Conservation (phyloP, 148 eudicot genomes). For the Vaccinium vitisidaea region DNA sequence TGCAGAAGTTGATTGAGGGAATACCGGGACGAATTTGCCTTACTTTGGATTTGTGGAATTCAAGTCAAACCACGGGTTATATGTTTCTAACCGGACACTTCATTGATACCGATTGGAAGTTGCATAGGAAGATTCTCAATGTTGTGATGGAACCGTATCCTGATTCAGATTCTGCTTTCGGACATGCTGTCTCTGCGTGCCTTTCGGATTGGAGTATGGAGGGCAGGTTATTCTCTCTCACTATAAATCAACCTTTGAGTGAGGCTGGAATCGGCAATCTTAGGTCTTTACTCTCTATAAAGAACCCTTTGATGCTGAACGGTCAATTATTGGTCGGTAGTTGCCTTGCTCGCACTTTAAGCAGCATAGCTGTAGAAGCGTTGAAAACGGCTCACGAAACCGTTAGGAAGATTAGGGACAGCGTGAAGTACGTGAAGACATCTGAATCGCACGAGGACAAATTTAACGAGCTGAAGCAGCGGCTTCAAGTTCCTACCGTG, state of each 20-base stretch:
- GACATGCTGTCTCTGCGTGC: slow-evolving; percentile 81
- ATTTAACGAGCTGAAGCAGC: slow-evolving; percentile 69
- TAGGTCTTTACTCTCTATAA: slow-evolving; percentile 67
- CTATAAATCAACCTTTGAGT: slow-evolving; percentile 52
- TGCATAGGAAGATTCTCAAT: slow-evolving; percentile 69
- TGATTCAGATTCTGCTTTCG: slow-evolving; percentile 68
- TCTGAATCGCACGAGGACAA: slow-evolving; percentile 74
- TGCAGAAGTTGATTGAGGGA: slow-evolving; percentile 53
- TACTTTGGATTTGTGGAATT: slow-evolving; percentile 64
- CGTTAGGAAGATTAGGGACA: slow-evolving; percentile 65
- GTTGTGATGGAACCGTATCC: slow-evolving; percentile 87
- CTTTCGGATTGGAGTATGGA: slow-evolving; percentile 80
- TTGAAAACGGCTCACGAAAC: slow-evolving; percentile 43
- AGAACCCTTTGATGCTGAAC: slow-evolving; percentile 56
- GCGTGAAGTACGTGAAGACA: slow-evolving; percentile 81
- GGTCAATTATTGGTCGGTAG: slow-evolving; percentile 69
- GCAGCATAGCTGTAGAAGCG: slow-evolving; percentile 65
- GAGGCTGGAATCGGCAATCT: slow-evolving; percentile 55
- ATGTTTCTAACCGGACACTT: slow-evolving; percentile 65
- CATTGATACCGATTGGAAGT: slow-evolving; percentile 70
- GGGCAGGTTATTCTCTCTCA: slow-evolving; percentile 57
- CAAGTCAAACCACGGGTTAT: slow-evolving; percentile 56
- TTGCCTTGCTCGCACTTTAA: slow-evolving; percentile 78
- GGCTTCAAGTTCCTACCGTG: slow-evolving; percentile 70
- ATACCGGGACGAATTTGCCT: slow-evolving; percentile 72